Base-by-base conservation (phyloP, 371 early-diverging fungal species). In the Saksenaea vasiformis region DNA sequence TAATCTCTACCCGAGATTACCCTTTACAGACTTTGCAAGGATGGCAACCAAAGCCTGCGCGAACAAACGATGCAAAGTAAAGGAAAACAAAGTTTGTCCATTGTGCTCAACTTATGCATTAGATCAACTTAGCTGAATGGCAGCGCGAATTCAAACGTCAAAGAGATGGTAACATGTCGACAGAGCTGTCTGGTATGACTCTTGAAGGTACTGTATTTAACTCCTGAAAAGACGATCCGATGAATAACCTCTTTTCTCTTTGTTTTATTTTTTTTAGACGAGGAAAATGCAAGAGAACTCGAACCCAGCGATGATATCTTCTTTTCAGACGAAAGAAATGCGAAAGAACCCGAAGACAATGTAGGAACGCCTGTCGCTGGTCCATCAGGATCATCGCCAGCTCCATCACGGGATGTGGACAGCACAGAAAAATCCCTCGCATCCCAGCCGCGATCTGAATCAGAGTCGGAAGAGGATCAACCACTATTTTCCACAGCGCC, bases 1-100 rank as follows among this genome's bases (percentile, higher is more conserved):
- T 59, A 67, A 72, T 17, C 62, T 87, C 0, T 85, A 71, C 57
- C 86, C 88, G 9, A 75, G 80, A 14, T 56, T 83, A 4, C 58
- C 54, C 9, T 81, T 85, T 61, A 41, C 58, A 4, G 73, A 76
- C 44, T 84, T 86, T 58, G 68, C 82, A 31, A 65, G 73, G 28
- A 67, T 41, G 34, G 73, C 78, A 1, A 67, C 72, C 17, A 84
- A 74, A 37, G 73, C 74, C 27, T 80, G 85, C 13, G 58, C 70
- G 3, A 38, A 67, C 17, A 54, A 60, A 34, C 62, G 63, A 2
- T 64, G 78, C 28, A 78, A 65, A 65, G 74, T 75, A 56, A 53
- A 51, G 39, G 7, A 2, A 19, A 13, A 31, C 39, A 24, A 11
- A 22, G 17, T 19, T 10, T 4, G 11, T 47, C 22, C 1, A 19